These are phyloP conservation scores for Solanum ossicruentum DNA, from an alignment of 257 asterid species.

Conservation along the genomic window DNA sequence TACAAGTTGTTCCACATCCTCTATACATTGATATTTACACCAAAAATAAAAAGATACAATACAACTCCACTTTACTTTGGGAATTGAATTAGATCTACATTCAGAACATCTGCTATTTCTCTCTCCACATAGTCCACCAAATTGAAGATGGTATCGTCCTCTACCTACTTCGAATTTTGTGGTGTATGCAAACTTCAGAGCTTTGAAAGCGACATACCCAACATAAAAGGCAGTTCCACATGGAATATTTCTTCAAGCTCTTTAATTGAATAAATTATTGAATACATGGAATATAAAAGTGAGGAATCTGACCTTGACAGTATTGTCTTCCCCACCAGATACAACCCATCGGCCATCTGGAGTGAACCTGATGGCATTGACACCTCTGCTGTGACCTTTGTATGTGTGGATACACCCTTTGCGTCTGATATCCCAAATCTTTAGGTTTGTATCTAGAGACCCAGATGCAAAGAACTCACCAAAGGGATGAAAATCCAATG, in stretches of 20 bases:
- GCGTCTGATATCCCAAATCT: conserved; percentile 96
- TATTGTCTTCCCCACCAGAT: conserved; percentile 97
- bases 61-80: neutral
- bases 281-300: neutral
- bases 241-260: neutral
- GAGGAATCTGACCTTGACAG: conserved; percentile 66
- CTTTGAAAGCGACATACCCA: neutral
- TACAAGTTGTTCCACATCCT: neutral
- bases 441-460: conserved; percentile 88
- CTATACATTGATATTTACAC: neutral
- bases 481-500: conserved; percentile 95
- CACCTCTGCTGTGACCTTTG: conserved; percentile 98
- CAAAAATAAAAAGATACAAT: neutral
- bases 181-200: neutral
- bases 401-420: conserved; percentile 97
- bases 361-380: conserved; percentile 83
- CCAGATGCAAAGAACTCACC: conserved; percentile 99
- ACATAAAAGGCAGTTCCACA: neutral
- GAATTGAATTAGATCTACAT: neutral
- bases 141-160: neutral
- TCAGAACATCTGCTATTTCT: neutral
- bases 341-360: conserved; percentile 99
- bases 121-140: neutral
- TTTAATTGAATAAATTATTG: neutral
- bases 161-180: neutral